A percentile compares a stretch with the other conserved stretches of the same genome.
Conservation (phyloP, 2,329 filamentous ascomycete species). For the Fusarium concolor region DNA sequence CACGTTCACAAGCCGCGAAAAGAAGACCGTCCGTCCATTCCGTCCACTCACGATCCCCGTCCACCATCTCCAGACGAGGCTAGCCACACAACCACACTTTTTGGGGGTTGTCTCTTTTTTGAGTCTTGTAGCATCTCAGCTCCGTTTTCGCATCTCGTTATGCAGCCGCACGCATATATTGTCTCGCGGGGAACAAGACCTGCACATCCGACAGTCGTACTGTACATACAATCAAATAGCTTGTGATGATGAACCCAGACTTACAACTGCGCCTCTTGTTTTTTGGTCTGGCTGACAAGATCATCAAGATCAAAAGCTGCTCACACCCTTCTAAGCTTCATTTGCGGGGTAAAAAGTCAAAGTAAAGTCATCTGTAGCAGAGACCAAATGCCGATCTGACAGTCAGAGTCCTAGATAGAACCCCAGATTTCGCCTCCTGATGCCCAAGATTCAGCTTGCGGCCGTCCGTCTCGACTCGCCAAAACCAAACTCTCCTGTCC, state of each 20-base stretch:
- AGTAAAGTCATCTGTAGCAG: slow-evolving; percentile 10
- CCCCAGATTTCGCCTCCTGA: slow-evolving; percentile 27
- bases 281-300: slow-evolving; percentile 27
- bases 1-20: slow-evolving; percentile 24
- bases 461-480: slow-evolving; percentile 8
- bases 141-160: background rate
- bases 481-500: background rate
- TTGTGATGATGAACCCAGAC: slow-evolving; percentile 1
- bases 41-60: slow-evolving; percentile 21
- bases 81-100: slow-evolving; percentile 2
- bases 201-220: slow-evolving; percentile 14
- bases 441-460: background rate
- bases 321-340: slow-evolving; percentile 7
- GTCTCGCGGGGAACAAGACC: slow-evolving; percentile 3
- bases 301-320: slow-evolving; percentile 23
- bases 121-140: slow-evolving; percentile 17
- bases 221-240: background rate
- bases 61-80: slow-evolving; percentile 25
- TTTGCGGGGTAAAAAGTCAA: slow-evolving; percentile 36
- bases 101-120: background rate
- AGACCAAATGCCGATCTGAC: slow-evolving; percentile 13
- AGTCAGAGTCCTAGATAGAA: background rate
- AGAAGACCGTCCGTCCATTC: background rate
- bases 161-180: slow-evolving; percentile 18
- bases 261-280: slow-evolving; percentile 20